These are phyloP conservation scores for Malus sylvestris DNA, from an alignment of 306 rosid genomes.

Conservation along the genomic window DNA sequence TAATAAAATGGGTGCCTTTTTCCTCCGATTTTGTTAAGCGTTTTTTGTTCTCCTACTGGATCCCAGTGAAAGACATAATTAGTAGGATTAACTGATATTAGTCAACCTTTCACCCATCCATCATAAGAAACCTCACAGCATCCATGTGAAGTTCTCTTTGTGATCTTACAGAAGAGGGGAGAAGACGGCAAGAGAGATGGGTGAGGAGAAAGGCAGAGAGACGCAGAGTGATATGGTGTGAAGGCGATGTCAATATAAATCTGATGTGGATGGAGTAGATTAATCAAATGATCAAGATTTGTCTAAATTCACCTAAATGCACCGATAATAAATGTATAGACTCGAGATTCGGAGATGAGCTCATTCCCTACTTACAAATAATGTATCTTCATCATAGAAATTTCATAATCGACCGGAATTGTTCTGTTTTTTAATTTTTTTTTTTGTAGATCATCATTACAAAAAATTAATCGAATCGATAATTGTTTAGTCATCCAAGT, in stretches of 20 bases:
- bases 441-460: no score
- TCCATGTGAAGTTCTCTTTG: not conserved
- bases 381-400: no score
- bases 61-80: not conserved
- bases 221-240: not conserved
- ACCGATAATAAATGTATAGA: no score
- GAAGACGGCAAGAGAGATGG: not conserved
- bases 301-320: no score
- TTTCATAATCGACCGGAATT: no score
- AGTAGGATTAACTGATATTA: not conserved
- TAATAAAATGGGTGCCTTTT: not conserved
- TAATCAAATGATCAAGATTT: no score
- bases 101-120: not conserved
- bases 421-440: no score
- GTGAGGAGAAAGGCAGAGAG: not conserved
- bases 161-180: not conserved
- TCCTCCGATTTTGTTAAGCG: not conserved
- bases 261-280: not conserved
- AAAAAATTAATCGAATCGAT: no score
- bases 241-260: not conserved
- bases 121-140: not conserved
- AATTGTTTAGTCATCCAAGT: no score
- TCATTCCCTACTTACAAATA: no score
- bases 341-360: no score
- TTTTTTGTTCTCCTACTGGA: not conserved